These are phyloP conservation scores for Inga laurina DNA, from an alignment of 306 rosid genomes.

Conservation along the genomic window DNA sequence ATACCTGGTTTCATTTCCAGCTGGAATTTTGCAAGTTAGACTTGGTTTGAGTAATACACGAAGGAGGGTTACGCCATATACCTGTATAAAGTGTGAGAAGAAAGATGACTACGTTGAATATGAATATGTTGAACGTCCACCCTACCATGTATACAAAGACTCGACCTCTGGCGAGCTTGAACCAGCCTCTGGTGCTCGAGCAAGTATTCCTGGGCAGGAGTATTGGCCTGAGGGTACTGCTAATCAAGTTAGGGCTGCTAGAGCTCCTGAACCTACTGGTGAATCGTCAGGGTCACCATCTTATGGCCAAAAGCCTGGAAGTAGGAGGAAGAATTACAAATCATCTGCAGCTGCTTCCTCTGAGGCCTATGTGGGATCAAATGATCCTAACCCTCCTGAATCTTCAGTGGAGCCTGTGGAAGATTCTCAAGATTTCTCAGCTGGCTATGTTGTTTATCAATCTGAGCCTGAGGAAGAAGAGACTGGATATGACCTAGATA, in stretches of 20 bases:
- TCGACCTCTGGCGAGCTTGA: slow-evolving; percentile 94
- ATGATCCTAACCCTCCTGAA: slow-evolving; percentile 45
- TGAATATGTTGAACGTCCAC: slow-evolving; percentile 77
- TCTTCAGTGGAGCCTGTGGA: slow-evolving; percentile 52
- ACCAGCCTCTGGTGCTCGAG: slow-evolving; percentile 98
- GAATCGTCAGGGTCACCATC: slow-evolving; percentile 79
- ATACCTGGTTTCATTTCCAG: slow-evolving; percentile 57
- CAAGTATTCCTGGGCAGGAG: slow-evolving; percentile 85
- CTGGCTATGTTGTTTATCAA: slow-evolving; percentile 83
- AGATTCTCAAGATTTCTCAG: slow-evolving; percentile 54
- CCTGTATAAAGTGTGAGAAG: slow-evolving; percentile 72
- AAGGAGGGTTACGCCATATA: slow-evolving; percentile 44
- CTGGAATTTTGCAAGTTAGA: slow-evolving; percentile 57
- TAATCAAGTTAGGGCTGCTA: slow-evolving; percentile 77
- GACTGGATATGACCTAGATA: slow-evolving; percentile 63
- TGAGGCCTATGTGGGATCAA: slow-evolving; percentile 38
- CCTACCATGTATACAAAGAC: slow-evolving; percentile 79
- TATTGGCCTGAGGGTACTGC: slow-evolving; percentile 99
- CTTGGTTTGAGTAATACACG: slow-evolving; percentile 44
- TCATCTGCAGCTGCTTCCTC: slow-evolving; percentile 49
- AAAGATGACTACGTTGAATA: slow-evolving; percentile 55
- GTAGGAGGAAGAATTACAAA: slow-evolving; percentile 85
- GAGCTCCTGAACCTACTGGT: slow-evolving; percentile 80
- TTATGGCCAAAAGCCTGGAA: slow-evolving; percentile 85
- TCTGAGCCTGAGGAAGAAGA: slow-evolving; percentile 66